Evolutionary conservation across 305 asterid species (phyloP), one percentile per base, ranked within the genome.

Genomic region (Fraxinus dipetala): DNA sequence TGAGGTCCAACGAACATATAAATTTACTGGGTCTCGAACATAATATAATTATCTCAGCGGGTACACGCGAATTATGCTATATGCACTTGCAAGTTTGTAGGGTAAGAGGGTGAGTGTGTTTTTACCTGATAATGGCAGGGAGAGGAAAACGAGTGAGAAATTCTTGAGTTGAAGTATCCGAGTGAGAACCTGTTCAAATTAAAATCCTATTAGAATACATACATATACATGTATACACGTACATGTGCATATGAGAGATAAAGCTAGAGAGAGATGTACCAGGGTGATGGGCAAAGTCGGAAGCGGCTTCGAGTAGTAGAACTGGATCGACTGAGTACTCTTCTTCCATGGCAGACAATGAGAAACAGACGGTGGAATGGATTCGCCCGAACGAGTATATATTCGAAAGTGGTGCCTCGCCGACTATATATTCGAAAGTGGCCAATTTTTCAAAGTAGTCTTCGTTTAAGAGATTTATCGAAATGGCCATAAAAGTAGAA

Each of bases 111-210:
- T 9, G 13, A 14, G 16, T n/a, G 24, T 51, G n/a, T 10, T 40
- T 38, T 84, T 84, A 94, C 99, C 81, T 89, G 81, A 94, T 87
- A 85, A 96, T 87, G 75, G 93, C 94, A 65, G 98, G 97, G 35
- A 96, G 96, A 30, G 98, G 99, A 83, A 88, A 92, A 51, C 90
- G 98, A 65, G 77, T 81, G 72, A 95, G 98, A 82, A 96, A 94
- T 32, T 94, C 95, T 79, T 87, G 89, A 11, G 91, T 92, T 51
- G 97, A 91, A 89, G 87, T 83, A 22, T 95, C 96, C 56, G 97
- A 91, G n/a, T 79, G 72, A 74, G 92, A 76, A 70, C 97, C 99
- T 94, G 91, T 31, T 40, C 67, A 30, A 31, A 70, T 4, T 11
- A 67, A 70, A 70, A 31, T 70, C 22, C 5, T 70, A 16, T 31